A percentile compares a stretch with the other conserved stretches of the same genome.
Evolutionary conservation across 1,139 yeast species (phyloP).

Genomic region (Pneumocystis jirovecii): DNA sequence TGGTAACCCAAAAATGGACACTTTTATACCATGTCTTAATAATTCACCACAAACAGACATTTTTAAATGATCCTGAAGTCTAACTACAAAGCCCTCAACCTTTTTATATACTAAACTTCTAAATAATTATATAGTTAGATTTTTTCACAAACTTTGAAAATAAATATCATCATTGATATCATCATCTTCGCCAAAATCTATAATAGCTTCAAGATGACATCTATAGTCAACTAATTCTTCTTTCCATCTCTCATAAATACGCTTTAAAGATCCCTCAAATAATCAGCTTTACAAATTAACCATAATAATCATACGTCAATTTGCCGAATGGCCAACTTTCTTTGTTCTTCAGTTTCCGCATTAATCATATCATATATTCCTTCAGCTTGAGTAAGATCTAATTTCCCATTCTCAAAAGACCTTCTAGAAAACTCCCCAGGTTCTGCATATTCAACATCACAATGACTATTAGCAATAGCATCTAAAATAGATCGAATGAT

Average conservation of each 20-base stretch:
- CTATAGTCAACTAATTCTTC: slow-evolving; percentile 44
- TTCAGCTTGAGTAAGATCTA: slow-evolving; percentile 70
- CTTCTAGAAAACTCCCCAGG: slow-evolving; percentile 83
- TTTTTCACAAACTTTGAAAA: not conserved
- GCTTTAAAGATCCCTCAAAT: slow-evolving; percentile 41
- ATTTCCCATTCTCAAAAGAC: slow-evolving; percentile 58
- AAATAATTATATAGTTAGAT: slow-evolving; percentile 24
- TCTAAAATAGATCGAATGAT: slow-evolving; percentile 53
- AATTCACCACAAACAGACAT: slow-evolving; percentile 48
- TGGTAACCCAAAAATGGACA: slow-evolving; percentile 77
- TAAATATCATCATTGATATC: slow-evolving; percentile 47
- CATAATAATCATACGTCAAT: slow-evolving; percentile 28
- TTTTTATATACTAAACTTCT: slow-evolving; percentile 30
- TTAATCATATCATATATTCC: slow-evolving; percentile 80
- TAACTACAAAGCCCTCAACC: slow-evolving; percentile 30
- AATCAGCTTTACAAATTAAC: not conserved
- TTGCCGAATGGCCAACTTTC: slow-evolving; percentile 57
- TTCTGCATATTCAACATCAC: slow-evolving; percentile 58
- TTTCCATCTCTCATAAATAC: slow-evolving; percentile 53
- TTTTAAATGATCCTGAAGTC: slow-evolving; percentile 33
- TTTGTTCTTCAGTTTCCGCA: slow-evolving; percentile 85
- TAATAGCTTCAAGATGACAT: slow-evolving; percentile 70
- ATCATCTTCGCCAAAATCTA: slow-evolving; percentile 84
- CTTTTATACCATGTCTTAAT: slow-evolving; percentile 54
- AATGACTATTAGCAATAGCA: slow-evolving; percentile 31